Evolutionary conservation across 345 rosid genomes (phyloP), one percentile per base, ranked within the genome.

Genomic region (Crucihimalaya himalaica): DNA sequence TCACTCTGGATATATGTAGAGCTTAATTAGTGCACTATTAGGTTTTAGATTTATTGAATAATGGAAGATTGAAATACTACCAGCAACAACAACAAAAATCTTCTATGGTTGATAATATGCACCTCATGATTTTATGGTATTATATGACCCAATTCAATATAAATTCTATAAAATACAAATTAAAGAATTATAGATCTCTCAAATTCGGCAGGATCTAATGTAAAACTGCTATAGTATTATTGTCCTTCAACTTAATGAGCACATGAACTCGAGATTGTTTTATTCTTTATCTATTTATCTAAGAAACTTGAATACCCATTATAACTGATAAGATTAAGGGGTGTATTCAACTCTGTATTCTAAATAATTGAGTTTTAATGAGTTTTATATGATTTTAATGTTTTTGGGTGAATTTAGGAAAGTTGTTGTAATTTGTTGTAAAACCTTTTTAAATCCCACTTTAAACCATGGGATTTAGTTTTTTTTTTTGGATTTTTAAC

Each of bases 171-270:
- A 40, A 0, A 5, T 21, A 4, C 31, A 10, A 63, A 63, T n/a
- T n/a, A 43, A 43, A 8, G 0, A n/a, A 15, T n/a, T 15, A 2
- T 27, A 3, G 35, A 53, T 25, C 45, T 28, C 18, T 59, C 35
- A 14, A 71, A 23, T 12, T 25, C 45, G 10, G 15, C 23, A 47
- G 13, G 42, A 43, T 69, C 42, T 13, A 23, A 69, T 28, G 48
- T 48, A 35, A 31, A 61, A 19, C 6, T 18, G 51, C 31, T 48
- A 18, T 20, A 45, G 5, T 32, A 34, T n/a, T 15, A 32, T 34
- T 47, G 21, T 18, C 60, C 31, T 51, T 34, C 18, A 60, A 51
- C 50, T 37, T 62, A 63, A 70, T 63, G 76, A 62, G 25, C 45
- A 37, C 76, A 71, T 61, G 62, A 71, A 71, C 31, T 14, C 2